Base-by-base conservation (phyloP, 139 green algal genomes). In the Chlorella sp. region DNA sequence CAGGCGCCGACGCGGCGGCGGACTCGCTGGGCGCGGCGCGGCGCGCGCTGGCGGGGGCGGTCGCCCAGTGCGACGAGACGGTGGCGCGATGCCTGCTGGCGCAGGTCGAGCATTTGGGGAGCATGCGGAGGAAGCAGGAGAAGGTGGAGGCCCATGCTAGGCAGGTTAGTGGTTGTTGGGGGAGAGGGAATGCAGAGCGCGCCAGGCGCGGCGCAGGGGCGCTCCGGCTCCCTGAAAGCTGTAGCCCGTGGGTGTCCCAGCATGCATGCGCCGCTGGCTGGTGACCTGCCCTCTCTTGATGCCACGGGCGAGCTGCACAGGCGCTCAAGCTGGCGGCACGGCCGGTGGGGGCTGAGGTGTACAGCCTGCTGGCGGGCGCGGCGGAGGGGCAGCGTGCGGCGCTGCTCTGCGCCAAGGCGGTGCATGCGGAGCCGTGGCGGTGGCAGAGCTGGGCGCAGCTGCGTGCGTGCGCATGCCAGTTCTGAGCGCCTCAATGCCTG, bases 91-190 rank as follows among this genome's bases (percentile, higher is more conserved):
- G 33, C 0, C 40, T 74, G 51, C 51, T 74, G 51, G 67, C 67
- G 12, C 67, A 74, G 50, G 51, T 74, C n/a, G 67, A 74, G 35
- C 14, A 11, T 12, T 17, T 23, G 33, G 29, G 50, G 23, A 12
- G 21, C 27, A 55, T 65, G 50, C 12, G 67, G 27, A 74, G 61
- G 67, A 74, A 74, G 40, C 33, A 74, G 51, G 67, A 74, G 51
- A 48, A 29, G 51, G 67, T 74, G 29, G 50, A 27, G 19, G 67
- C 36, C 33, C 67, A 74, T 29, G 67, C 67, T 21, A 9, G 27
- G 56, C 21, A 63, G 56, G 56, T 63, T 15, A 58, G 48, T 58
- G 17, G 48, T 17, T n/a, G 48, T 17, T 58, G 48, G 48, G 48
- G 17, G 48, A 21, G 48, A 21, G 21, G 48, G 48, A 58, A 21